phyloP scores from a whole-genome alignment of 176 grass and related monocot genomes.

The Aegilops tauschii region DNA sequence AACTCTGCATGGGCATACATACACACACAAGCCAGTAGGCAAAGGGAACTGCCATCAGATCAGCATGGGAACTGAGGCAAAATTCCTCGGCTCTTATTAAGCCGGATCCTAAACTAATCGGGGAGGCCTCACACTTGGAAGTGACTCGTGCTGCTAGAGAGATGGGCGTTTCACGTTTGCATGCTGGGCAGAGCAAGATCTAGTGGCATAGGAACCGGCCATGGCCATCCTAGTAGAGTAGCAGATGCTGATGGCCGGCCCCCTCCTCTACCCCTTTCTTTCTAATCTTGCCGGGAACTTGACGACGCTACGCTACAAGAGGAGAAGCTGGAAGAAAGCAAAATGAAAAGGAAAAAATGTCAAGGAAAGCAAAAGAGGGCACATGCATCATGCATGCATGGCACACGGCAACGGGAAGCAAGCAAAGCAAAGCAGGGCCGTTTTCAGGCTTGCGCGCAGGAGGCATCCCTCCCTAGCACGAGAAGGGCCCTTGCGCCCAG shows the following conservation, averaged over 20 bases:
- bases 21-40: neutral
- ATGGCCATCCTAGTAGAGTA: constrained; percentile 12
- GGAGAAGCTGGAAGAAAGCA: constrained; percentile 7
- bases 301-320: constrained; percentile 13
- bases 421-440: constrained; percentile 29
- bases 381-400: neutral
- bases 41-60: constrained; percentile 41
- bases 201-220: constrained; percentile 7
- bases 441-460: constrained; percentile 30
- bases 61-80: constrained; percentile 25
- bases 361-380: constrained; percentile 12
- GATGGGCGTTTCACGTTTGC: neutral
- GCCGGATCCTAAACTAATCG: neutral
- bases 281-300: constrained; percentile 25
- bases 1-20: constrained; percentile 10
- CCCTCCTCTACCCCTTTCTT: constrained; percentile 8
- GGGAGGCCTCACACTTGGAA: neutral
- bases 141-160: neutral
- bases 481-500: constrained; percentile 5
- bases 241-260: neutral
- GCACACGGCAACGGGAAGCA: neutral
- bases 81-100: neutral
- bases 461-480: neutral
- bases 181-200: constrained; percentile 8
- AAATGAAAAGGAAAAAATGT: neutral